Evolutionary conservation across 1,139 yeast species (phyloP), one percentile per base, ranked within the genome.

Genomic region (Eremothecium coryli): DNA sequence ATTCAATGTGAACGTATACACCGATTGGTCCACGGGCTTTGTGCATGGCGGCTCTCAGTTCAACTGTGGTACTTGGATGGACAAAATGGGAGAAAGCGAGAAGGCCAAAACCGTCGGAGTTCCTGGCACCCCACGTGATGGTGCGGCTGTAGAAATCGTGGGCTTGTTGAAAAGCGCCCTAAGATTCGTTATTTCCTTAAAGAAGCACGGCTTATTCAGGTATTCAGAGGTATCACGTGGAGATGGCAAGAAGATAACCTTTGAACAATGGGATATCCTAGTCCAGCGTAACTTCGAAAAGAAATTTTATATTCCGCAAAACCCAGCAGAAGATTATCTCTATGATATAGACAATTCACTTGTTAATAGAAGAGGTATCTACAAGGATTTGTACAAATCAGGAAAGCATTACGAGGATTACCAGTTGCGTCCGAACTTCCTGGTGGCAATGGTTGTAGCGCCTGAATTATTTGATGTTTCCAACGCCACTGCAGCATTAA

Each of bases 31-130:
- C 0, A 86, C 82, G 17, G 98, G 98, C 0, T 63, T 90, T 30
- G 66, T 88, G 4, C 82, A 76, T 58, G 98, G 98, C 31, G 98
- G 98, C 1, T 82, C 84, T 36, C 94, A 82, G 56, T 73, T 63
- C 57, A 90, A 90, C 53, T 90, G 98, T 64, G 98, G 98, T 15
- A 90, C 98, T 0, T 90, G 98, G 98, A 90, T 88, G 96, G 98
- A 90, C 61, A 90, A 90, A 63, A 90, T 90, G 97, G 98, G 98
- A 14, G 98, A 90, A 62, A 82, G 95, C 52, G 74, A 61, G 33
- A 65, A 61, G 39, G 96, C 98, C 0, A 81, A 82, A 1, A 79
- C 76, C 40, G 81, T 78, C 50, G 98, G 98, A 11, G 66, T 73
- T 26, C 98, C 98, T 1, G 98, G 97, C 2, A 90, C 98, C 0